Evolutionary conservation across 805 yeast genomes (phyloP).

Genomic region (Cyberlindnera euphorbiae): DNA sequence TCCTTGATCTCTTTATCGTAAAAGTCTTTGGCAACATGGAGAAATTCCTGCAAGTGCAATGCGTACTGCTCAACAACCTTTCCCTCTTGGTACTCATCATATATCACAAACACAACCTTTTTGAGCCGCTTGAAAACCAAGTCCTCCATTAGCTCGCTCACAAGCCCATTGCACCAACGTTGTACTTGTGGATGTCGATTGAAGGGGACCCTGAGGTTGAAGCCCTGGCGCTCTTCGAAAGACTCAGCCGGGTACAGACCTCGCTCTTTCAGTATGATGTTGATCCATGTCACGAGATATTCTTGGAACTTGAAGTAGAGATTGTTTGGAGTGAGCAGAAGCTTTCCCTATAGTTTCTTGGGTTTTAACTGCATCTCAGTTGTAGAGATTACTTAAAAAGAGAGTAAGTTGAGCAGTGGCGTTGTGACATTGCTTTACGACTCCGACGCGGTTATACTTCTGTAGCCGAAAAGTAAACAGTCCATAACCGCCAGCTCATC

Average conservation of each 20-base stretch:
- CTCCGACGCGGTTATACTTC: no score
- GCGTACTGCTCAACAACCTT: constrained; percentile 37
- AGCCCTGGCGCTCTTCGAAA: constrained; percentile 35
- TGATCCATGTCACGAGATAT: constrained; percentile 34
- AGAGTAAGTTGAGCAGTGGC: neutral
- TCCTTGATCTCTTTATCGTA: constrained; percentile 13
- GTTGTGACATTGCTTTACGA: no score
- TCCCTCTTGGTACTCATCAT: constrained; percentile 22
- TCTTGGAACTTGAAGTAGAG: constrained; percentile 16
- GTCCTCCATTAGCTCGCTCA: constrained; percentile 14
- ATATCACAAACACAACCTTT: constrained; percentile 35
- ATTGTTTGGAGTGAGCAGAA: constrained; percentile 13
- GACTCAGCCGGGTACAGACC: constrained; percentile 33
- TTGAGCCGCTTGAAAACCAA: constrained; percentile 25
- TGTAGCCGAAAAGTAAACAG: no score
- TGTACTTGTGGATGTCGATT: constrained; percentile 40
- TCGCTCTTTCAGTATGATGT: constrained; percentile 32
- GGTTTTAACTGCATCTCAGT: constrained; percentile 7
- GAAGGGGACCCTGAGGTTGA: constrained; percentile 37
- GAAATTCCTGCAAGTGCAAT: constrained; percentile 29
- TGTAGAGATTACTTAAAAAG: no score
- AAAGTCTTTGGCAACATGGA: constrained; percentile 14
- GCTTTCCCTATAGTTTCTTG: neutral
- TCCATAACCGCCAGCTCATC: no score
- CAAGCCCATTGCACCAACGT: constrained; percentile 11